These are phyloP conservation scores for Pleurotus djamor DNA, from an alignment of 768 basidiomycete species.

Conservation along the genomic window DNA sequence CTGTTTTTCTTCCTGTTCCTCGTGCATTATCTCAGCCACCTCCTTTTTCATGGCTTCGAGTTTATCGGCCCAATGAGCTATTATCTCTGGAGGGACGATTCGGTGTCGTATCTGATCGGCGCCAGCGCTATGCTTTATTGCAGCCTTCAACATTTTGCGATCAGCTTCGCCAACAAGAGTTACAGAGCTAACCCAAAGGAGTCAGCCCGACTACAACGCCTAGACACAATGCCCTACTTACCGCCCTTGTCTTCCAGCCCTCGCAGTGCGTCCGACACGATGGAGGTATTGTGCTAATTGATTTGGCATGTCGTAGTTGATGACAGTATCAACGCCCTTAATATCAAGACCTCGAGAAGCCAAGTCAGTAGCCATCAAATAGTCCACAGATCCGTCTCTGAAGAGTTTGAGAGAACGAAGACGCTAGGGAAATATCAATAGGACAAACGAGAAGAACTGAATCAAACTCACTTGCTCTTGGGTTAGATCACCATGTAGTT, in stretches of 20 bases:
- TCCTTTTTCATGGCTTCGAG: conserved; percentile 74
- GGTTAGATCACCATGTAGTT: conserved; percentile 92
- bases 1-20: conserved; percentile 96
- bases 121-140: conserved; percentile 81
- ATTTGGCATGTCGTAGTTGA: conserved; percentile 98
- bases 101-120: conserved; percentile 88
- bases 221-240: conserved; percentile 33
- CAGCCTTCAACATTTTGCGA: conserved; percentile 94
- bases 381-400: conserved; percentile 86
- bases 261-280: conserved; percentile 95
- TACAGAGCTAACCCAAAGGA: conserved; percentile 53
- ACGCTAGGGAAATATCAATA: conserved; percentile 47
- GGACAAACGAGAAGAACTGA: neutral
- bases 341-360: conserved; percentile 96
- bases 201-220: neutral
- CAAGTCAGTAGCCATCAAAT: conserved; percentile 93
- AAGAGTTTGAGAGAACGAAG: conserved; percentile 84
- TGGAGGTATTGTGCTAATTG: conserved; percentile 94
- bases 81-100: conserved; percentile 73
- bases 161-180: conserved; percentile 96
- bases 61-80: conserved; percentile 68
- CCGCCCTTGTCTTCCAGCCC: conserved; percentile 93
- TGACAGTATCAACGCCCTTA: conserved; percentile 95
- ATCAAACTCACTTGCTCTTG: conserved; percentile 82
- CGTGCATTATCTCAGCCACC: conserved; percentile 74